A percentile compares a stretch with the other conserved stretches of the same genome.
Evolutionary conservation across 2,329 filamentous ascomycete genomes (phyloP).

Genomic region (Clarireedia paspali): DNA sequence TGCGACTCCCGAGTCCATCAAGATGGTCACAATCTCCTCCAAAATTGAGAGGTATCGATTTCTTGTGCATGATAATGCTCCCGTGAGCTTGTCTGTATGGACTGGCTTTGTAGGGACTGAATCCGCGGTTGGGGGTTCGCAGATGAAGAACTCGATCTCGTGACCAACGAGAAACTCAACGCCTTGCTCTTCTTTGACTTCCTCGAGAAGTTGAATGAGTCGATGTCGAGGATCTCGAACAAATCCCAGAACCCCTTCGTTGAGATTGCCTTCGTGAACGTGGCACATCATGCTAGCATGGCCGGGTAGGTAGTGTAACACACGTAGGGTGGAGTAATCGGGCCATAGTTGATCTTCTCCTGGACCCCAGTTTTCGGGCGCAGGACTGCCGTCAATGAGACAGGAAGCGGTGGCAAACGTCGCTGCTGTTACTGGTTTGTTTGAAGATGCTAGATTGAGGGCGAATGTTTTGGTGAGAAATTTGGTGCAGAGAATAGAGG

Average conservation of each 20-base stretch:
- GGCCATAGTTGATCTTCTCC: slow-evolving; percentile 63
- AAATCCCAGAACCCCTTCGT: neutral
- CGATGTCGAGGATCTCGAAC: neutral
- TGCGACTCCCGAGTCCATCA: slow-evolving; percentile 52
- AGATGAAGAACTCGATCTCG: slow-evolving; percentile 69
- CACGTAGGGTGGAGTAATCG: slow-evolving; percentile 47
- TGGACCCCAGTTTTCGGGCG: neutral
- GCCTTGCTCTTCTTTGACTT: neutral
- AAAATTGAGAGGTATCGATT: slow-evolving; percentile 46
- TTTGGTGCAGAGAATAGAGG: neutral
- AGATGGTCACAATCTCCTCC: slow-evolving; percentile 53
- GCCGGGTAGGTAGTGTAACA: slow-evolving; percentile 47
- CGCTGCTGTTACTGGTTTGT: neutral
- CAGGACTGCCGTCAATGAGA: neutral
- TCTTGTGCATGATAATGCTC: slow-evolving; percentile 56
- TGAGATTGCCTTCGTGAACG: slow-evolving; percentile 48
- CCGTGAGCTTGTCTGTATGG: slow-evolving; percentile 35
- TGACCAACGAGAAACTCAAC: slow-evolving; percentile 60
- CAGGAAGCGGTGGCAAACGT: neutral
- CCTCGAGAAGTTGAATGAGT: neutral
- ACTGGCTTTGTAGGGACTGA: slow-evolving; percentile 27
- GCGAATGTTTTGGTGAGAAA: neutral
- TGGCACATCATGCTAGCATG: slow-evolving; percentile 55
- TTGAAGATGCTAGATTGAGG: neutral
- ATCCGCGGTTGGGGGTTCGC: slow-evolving; percentile 32